phyloP scores from a whole-genome alignment of 192 early-diverging fungal species.

The Linnemannia exigua region DNA sequence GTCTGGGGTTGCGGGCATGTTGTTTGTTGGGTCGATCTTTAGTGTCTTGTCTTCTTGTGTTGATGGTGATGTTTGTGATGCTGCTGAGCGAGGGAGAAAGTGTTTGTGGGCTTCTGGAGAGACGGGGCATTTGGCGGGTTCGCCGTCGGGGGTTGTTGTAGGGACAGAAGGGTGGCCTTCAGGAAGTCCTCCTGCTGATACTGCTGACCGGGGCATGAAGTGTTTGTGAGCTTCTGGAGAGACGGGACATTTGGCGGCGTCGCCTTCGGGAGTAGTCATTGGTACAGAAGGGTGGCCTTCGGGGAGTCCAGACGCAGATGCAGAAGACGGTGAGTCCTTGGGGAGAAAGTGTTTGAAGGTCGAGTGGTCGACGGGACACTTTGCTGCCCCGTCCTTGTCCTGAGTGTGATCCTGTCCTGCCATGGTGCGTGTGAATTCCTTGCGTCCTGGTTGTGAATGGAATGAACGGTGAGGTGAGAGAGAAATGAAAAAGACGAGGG shows the following conservation, averaged over 20 bases:
- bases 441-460: background rate
- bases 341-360: slow-evolving; percentile 66
- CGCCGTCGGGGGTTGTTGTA: slow-evolving; percentile 28
- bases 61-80: slow-evolving; percentile 3
- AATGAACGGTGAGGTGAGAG: background rate
- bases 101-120: slow-evolving; percentile 69
- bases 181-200: slow-evolving; percentile 17
- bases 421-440: slow-evolving; percentile 14
- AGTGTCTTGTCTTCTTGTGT: background rate
- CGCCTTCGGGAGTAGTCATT: slow-evolving; percentile 24
- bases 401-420: slow-evolving; percentile 22
- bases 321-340: slow-evolving; percentile 20
- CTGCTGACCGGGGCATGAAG: slow-evolving; percentile 57
- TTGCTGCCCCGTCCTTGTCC: slow-evolving; percentile 35
- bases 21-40: slow-evolving; percentile 70
- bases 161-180: slow-evolving; percentile 52
- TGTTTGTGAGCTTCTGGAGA: slow-evolving; percentile 69
- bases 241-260: slow-evolving; percentile 64
- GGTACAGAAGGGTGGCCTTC: slow-evolving; percentile 54
- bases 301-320: slow-evolving; percentile 18
- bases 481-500: background rate
- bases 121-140: slow-evolving; percentile 64
- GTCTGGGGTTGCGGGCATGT: slow-evolving; percentile 73
- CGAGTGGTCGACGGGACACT: slow-evolving; percentile 72
- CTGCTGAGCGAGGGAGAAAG: slow-evolving; percentile 57